Evolutionary conservation across 176 grass and related monocot genomes (phyloP).

Genomic region (Hordeum marinum): DNA sequence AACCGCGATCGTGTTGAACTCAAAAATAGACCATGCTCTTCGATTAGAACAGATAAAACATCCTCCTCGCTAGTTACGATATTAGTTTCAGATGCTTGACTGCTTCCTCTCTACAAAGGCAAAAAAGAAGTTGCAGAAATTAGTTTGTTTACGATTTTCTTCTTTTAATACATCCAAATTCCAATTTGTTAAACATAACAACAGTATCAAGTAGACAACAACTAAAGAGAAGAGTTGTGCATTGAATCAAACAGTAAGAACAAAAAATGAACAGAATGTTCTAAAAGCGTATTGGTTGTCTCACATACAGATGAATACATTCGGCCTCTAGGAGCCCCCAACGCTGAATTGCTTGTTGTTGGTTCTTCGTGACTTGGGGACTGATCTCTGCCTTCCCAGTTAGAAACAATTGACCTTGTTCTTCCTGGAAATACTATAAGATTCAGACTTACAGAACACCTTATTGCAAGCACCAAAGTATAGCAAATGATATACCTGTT

Average conservation of each 20-base stretch:
- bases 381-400: slow-evolving; percentile 66
- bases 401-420: slow-evolving; percentile 65
- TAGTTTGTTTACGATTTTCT: neutral
- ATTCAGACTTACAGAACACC: slow-evolving; percentile 20
- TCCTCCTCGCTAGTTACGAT: slow-evolving; percentile 59
- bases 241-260: neutral
- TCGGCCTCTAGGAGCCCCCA: slow-evolving; percentile 20
- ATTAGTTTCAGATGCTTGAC: slow-evolving; percentile 55
- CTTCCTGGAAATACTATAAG: slow-evolving; percentile 46
- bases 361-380: slow-evolving; percentile 61
- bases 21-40: slow-evolving; percentile 79
- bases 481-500: slow-evolving; percentile 66
- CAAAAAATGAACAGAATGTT: neutral
- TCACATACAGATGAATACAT: slow-evolving; percentile 65
- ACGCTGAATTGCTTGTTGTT: slow-evolving; percentile 50
- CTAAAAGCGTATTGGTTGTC: slow-evolving; percentile 6
- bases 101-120: slow-evolving; percentile 47
- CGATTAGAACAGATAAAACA: slow-evolving; percentile 63
- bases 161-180: neutral
- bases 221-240: neutral
- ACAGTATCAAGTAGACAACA: neutral
- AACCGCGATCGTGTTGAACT: slow-evolving; percentile 62
- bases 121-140: slow-evolving; percentile 12
- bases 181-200: neutral
- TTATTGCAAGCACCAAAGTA: slow-evolving; percentile 11